Evolutionary conservation across 2,329 filamentous ascomycete species (phyloP), one percentile per base, ranked within the genome.

Genomic region (Trichoderma oligosporum): DNA sequence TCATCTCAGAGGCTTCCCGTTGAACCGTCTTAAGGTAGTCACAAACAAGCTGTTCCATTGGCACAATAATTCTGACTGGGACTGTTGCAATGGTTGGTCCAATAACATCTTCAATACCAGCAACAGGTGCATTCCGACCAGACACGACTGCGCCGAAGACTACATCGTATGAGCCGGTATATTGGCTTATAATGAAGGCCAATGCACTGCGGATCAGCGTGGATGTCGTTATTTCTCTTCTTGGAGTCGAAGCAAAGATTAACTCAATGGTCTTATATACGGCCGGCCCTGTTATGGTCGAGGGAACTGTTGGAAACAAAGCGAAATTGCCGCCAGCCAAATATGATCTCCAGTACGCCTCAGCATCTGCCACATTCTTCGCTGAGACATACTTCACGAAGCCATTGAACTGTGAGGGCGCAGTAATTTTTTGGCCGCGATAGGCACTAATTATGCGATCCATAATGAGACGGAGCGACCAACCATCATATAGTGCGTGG

Each of bases 101-200:
- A 1, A 60, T 42, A 2, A 65, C 58, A 8, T 51, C 22, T 7
- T 61, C 61, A 3, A 67, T 60, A 5, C 60, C 60, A 4, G 33
- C 29, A 3, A 67, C 29, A 1, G 59, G 58, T 1, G 61, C 59
- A 16, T 64, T 58, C 4, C 63, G 56, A 4, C 65, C 65, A 2
- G 58, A 61, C 1, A 62, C 44, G 7, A 59, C 59, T 1, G 51
- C 57, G 2, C 65, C 66, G 39, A 65, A 67, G 0, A 62, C 12
- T 2, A 66, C 44, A 42, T 60, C 48, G 5, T 51, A 14, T 7
- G 52, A 68, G 58, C 7, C 66, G 61, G 74, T 67, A 47, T 73
- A 73, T 2, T 71, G 58, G 0, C 68, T 66, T 0, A 73, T 65
- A 4, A 74, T 22, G 11, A 55, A 49, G 3, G 44, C 53, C 53